Evolutionary conservation across 495 filamentous ascomycete species (phyloP), one percentile per base, ranked within the genome.

Genomic region (Penicillium psychrofluorescens): DNA sequence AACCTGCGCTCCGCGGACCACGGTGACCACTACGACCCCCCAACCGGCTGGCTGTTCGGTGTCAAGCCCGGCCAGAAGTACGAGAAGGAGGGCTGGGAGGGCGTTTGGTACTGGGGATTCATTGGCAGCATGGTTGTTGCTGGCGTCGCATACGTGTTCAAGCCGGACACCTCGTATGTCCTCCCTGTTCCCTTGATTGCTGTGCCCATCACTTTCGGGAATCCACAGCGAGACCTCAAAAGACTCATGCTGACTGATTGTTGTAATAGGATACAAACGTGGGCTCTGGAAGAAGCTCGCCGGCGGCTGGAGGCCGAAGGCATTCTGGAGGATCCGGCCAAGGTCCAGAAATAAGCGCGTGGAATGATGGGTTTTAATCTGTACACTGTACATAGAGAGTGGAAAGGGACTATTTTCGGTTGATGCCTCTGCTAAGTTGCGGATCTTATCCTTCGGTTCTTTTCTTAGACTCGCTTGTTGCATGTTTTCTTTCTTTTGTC

Each of bases 81-180:
- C 64, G 76, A 87, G 76, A 90, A 88, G 66, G 92, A 98, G 66
- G 91, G 90, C 38, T 98, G 92, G 92, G 92, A 98, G 79, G 76
- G 66, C 15, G 68, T 91, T 28, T 92, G 82, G 74, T 80, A 86
- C 64, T 95, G 84, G 63, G 90, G 91, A 13, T 95, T 95, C 63
- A 87, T 80, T 66, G 92, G 90, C n/a, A 85, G 82, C 54, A 62
- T 96, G 44, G 63, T 75, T 11, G 70, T 88, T 35, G 84, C 81
- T 30, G 79, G 77, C 43, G 75, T 97, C 30, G 89, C 81, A 53
- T 95, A 96, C 75, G 86, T 87, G 40, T 97, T 88, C 61, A 98
- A 98, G 80, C 92, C 92, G 16, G 92, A 98, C 75, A 97, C 90
- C 40, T 94, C 87, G 92, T 98, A 76, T 68, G 91, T 87, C 35